Conservation (phyloP, 2,329 filamentous ascomycete genomes). For the Uncinocarpus reesii region DNA sequence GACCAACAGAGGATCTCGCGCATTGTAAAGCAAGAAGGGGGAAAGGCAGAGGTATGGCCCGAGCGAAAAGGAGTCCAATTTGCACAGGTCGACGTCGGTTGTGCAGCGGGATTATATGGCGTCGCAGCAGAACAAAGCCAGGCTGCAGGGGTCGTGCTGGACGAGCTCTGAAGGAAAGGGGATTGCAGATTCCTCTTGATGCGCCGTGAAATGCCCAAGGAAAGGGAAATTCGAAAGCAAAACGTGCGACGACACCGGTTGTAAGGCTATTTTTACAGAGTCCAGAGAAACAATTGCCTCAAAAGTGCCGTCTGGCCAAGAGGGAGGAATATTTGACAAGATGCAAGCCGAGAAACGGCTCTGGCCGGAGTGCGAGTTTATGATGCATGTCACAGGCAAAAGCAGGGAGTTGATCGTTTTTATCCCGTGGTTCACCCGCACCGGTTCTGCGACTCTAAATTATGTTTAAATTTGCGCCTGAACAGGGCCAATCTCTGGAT, state of each 20-base stretch:
- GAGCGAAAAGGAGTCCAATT: too few species aligned
- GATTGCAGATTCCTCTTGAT: too few species aligned
- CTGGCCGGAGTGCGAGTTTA: not conserved
- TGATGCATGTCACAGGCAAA: constrained; percentile 1
- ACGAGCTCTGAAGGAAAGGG: too few species aligned
- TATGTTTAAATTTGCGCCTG: not conserved
- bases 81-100: too few species aligned
- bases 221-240: too few species aligned
- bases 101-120: too few species aligned
- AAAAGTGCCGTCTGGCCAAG: not conserved
- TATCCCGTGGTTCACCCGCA: constrained; percentile 2
- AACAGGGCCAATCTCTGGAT: too few species aligned
- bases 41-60: not conserved
- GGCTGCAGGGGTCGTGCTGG: too few species aligned
- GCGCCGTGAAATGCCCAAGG: too few species aligned
- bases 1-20: constrained; percentile 11
- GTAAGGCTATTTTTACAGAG: not conserved
- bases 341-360: constrained; percentile 1
- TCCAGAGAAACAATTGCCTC: not conserved
- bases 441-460: not conserved
- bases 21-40: constrained; percentile 1
- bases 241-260: too few species aligned
- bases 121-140: too few species aligned
- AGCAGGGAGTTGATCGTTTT: constrained; percentile 7
- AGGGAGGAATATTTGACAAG: not conserved